Evolutionary conservation across 352 stramenopile species (phyloP).

Genomic region (Phytophthora cryptogea): DNA sequence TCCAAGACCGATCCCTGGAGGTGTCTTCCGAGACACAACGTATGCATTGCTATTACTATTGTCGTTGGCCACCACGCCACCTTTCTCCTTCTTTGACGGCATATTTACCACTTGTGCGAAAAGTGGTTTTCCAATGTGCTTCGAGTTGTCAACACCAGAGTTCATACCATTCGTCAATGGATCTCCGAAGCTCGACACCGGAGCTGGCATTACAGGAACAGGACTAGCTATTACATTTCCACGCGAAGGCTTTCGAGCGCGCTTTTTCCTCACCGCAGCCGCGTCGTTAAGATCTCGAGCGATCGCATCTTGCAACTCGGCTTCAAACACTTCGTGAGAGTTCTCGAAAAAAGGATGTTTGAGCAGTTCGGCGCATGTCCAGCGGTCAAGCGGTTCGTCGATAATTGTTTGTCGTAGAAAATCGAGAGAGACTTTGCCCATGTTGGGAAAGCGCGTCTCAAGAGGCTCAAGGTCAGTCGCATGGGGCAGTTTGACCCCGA

Average conservation of each 20-base stretch:
- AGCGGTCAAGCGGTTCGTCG: conserved; percentile 78
- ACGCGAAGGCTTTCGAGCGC: conserved; percentile 46
- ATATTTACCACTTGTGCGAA: conserved; percentile 32
- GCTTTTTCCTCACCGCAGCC: conserved; percentile 63
- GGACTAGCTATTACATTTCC: conserved; percentile 5
- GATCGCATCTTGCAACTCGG: conserved; percentile 74
- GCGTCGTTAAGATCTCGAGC: conserved; percentile 68
- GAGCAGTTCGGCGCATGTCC: conserved; percentile 78
- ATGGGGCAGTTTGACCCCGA: conserved; percentile 76
- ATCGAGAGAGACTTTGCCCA: conserved; percentile 70
- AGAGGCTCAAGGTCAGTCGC: conserved; percentile 63
- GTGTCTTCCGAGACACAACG: conserved; percentile 19
- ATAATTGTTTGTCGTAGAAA: conserved; percentile 77
- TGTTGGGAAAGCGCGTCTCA: conserved; percentile 61
- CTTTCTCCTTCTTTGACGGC: conserved; percentile 32
- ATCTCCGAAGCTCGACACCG: conserved; percentile 22
- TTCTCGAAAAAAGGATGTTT: conserved; percentile 78
- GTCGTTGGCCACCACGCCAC: conserved; percentile 2
- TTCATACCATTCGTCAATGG: conserved; percentile 4
- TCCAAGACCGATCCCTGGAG: conserved; percentile 16
- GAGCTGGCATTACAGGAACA: conserved; percentile 18
- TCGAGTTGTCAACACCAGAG: conserved; percentile 9
- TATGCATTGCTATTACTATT: conserved; percentile 23
- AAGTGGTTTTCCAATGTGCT: conserved; percentile 27
- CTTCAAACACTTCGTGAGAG: conserved; percentile 56